A percentile compares a stretch with the other conserved stretches of the same genome.
Evolutionary conservation across 1,284 basidiomycete species (phyloP).

Genomic region (Agroathelia rolfsii): DNA sequence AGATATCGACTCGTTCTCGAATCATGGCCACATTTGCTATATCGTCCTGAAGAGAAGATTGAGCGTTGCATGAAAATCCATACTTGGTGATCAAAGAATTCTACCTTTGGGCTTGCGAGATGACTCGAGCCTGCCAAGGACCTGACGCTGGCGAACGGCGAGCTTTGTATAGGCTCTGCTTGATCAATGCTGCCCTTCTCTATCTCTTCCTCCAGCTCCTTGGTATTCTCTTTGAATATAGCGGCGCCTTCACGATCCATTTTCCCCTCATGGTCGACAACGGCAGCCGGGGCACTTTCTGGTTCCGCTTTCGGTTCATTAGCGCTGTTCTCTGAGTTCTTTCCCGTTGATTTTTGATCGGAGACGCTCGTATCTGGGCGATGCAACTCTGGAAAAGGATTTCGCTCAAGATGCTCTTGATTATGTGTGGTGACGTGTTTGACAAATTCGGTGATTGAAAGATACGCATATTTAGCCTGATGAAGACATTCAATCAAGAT

Average conservation of each 20-base stretch:
- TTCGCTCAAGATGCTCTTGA: conserved; percentile 23
- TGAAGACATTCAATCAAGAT: not conserved
- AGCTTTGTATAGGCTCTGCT: conserved; percentile 4
- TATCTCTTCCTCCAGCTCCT: conserved; percentile 17
- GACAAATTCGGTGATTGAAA: conserved; percentile 44
- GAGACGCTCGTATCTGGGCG: conserved; percentile 20
- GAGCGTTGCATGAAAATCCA: not conserved
- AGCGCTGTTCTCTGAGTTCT: conserved; percentile 8
- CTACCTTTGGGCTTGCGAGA: no score
- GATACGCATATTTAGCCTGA: conserved; percentile 49
- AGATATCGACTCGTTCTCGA: conserved; percentile 77
- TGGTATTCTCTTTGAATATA: conserved; percentile 25
- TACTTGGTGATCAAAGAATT: not conserved
- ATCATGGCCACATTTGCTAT: conserved; percentile 45
- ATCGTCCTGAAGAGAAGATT: conserved; percentile 12
- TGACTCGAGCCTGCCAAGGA: no score
- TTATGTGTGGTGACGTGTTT: conserved; percentile 37
- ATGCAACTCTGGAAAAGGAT: conserved; percentile 38
- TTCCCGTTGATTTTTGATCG: conserved; percentile 5
- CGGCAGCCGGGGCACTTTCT: not conserved
- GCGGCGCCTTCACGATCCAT: conserved; percentile 20
- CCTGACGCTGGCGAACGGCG: no score
- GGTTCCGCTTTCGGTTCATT: conserved; percentile 4
- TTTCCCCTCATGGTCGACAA: conserved; percentile 5
- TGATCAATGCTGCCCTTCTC: conserved; percentile 13